Conservation (phyloP, 1,284 basidiomycete genomes). For the Dichomitus squalens region DNA sequence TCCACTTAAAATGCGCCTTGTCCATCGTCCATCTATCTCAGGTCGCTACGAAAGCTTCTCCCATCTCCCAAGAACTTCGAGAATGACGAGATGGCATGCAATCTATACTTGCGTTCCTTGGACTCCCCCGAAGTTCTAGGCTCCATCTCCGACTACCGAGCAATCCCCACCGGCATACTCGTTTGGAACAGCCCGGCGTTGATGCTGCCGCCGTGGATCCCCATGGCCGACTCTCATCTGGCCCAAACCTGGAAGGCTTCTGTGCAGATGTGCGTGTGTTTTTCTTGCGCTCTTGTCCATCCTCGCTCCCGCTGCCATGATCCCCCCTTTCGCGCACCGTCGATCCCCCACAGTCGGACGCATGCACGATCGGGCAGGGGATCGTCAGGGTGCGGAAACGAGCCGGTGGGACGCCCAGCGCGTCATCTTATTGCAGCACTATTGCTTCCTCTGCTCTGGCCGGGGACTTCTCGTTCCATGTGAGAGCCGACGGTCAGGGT, state of each 20-base stretch:
- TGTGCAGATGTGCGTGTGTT: not conserved
- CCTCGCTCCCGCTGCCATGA: not conserved
- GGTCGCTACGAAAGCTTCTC: constrained; percentile 12
- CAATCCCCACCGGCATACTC: constrained; percentile 4
- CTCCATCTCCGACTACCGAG: constrained; percentile 20
- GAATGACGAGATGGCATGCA: constrained; percentile 12
- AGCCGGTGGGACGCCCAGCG: constrained; percentile 4
- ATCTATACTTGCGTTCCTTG: constrained; percentile 2
- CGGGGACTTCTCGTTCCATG: constrained; percentile 13
- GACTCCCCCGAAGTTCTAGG: constrained; percentile 9
- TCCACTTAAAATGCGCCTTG: constrained; percentile 9
- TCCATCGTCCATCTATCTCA: constrained; percentile 21
- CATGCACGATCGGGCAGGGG: constrained; percentile 3
- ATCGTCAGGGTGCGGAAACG: constrained; percentile 17
- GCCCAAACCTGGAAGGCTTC: not conserved
- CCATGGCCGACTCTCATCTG: not conserved
- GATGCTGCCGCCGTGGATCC: not conserved
- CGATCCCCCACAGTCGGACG: constrained; percentile 21
- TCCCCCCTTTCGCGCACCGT: constrained; percentile 11
- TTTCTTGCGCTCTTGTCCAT: not conserved
- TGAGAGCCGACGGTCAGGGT: constrained; percentile 15
- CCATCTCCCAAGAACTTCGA: constrained; percentile 10
- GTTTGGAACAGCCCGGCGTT: not conserved
- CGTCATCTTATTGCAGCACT: constrained; percentile 6
- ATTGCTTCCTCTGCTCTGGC: constrained; percentile 8